Evolutionary conservation across 257 asterid species (phyloP), one percentile per base, ranked within the genome.

Genomic region (Leptodermis oblonga): DNA sequence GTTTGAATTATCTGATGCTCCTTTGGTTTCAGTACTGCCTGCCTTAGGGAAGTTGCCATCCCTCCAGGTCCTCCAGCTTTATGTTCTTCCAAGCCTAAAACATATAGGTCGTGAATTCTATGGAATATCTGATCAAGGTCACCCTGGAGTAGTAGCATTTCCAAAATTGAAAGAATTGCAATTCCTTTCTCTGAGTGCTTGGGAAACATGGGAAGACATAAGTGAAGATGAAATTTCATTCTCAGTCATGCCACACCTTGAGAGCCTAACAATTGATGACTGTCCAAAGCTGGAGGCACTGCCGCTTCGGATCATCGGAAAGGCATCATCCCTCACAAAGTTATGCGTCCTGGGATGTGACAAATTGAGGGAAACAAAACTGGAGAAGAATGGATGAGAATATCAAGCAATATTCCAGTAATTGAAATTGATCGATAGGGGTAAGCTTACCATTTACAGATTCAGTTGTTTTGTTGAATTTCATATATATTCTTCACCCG

Each of bases 191-290:
- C 26, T 25, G 10, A 14, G 8, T 0, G 4, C 22, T 30, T 69
- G 65, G 73, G 49, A n/a, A 46, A 46, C 58, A 15, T 69, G 73
- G 73, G 65, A 69, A 54, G 73, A 53, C 23, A 13, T 55, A 17
- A 46, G 60, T 10, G 37, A 54, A 5, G 49, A 54, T 11, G 34
- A 34, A 4, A 11, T 3, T 7, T n/a, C 28, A 25, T 55, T 20
- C n/a, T 46, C 43, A 49, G 11, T 69, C 31, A 36, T 69, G 65
- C 53, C 73, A 7, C 37, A 7, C 30, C 65, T 69, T 7, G 23
- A 31, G 49, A 9, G 3, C 3, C 66, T 69, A 25, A 7, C 5
- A 7, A 58, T 69, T 25, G 0, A 0, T 0, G 14, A 8, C 15
- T 69, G 73, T 62, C 56, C 26, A 5, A 22, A 41, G 4, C 36